These are phyloP conservation scores for Talaromyces atroroseus DNA, from an alignment of 2,329 filamentous ascomycete genomes.

Conservation along the genomic window DNA sequence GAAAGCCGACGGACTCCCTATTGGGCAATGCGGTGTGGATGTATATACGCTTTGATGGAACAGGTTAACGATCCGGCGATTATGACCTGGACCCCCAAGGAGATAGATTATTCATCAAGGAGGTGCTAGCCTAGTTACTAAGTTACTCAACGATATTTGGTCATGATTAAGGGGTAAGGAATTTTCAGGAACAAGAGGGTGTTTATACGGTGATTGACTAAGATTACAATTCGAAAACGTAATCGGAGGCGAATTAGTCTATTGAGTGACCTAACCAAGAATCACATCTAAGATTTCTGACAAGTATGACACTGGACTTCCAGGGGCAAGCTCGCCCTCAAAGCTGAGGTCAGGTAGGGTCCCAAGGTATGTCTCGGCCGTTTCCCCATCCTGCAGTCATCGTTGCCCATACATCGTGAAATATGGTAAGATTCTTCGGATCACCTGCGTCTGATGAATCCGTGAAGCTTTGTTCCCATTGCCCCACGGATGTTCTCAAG, in stretches of 20 bases:
- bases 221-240: not conserved
- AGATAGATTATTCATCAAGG: too few relatives aligned
- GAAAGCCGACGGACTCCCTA: not conserved
- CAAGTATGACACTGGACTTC: too few relatives aligned
- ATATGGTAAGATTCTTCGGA: not conserved
- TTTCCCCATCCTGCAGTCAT: not conserved
- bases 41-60: not conserved
- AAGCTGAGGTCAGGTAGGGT: not conserved
- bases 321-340: not conserved
- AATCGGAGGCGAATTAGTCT: too few relatives aligned
- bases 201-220: not conserved
- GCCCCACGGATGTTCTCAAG: not conserved
- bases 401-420: slow-evolving; percentile 4
- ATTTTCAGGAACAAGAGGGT: not conserved
- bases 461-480: not conserved
- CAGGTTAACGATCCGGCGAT: not conserved
- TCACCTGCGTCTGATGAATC: not conserved
- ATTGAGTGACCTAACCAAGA: too few relatives aligned
- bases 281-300: not conserved
- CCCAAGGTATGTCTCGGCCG: not conserved
- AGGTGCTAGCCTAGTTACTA: not conserved
- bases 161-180: not conserved
- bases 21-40: not conserved
- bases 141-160: not conserved
- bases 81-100: not conserved